Evolutionary conservation across 345 rosid genomes (phyloP), one percentile per base, ranked within the genome.

Genomic region (Sonneratia caseolaris): DNA sequence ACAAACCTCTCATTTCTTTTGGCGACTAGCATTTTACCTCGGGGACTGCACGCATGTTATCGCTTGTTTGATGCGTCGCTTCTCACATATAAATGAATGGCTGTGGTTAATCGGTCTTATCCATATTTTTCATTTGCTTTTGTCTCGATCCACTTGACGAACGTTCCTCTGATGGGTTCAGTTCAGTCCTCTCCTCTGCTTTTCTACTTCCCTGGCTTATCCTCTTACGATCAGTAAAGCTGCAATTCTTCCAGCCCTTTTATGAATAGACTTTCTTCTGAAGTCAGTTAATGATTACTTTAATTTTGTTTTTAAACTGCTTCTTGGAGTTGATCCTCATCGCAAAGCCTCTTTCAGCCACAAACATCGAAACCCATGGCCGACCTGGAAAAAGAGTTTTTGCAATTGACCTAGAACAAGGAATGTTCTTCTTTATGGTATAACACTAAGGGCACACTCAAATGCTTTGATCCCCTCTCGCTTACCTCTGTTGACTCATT

Each of bases 311-410:
- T 61, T 61, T 61, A n/a, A 61, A 61, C 65, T 22, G 24, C 65
- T 61, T 24, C 55, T 75, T 45, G 32, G 68, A 66, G 40, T n/a
- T 24, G 65, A 7, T 55, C 61, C 9, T 21, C 66, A 78, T 79
- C 76, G 82, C 79, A 79, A 77, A 70, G 43, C 57, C 56, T 43
- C 57, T 11, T 68, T 51, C 56, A 13, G 48, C 14, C 64, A 61
- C 65, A 61, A 4, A 27, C 22, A 61, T 24, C 65, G 5, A 3
- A 61, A 7, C 36, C 65, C 65, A 9, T 27, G 22, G 5, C 65
- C 3, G 65, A 24, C 14, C 35, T 24, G 13, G 12, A 22, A 61
- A 27, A 7, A 0, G 56, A 16, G 19, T 49, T 49, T 42, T 42
- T 2, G 45, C 45, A 42, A 9, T 9, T 9, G 10, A 42, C 45